Percentiles rank a stretch among this genome's conserved stretches.
Evolutionary conservation across 495 filamentous ascomycete species (phyloP).

Genomic region (Venustampulla echinocandica): DNA sequence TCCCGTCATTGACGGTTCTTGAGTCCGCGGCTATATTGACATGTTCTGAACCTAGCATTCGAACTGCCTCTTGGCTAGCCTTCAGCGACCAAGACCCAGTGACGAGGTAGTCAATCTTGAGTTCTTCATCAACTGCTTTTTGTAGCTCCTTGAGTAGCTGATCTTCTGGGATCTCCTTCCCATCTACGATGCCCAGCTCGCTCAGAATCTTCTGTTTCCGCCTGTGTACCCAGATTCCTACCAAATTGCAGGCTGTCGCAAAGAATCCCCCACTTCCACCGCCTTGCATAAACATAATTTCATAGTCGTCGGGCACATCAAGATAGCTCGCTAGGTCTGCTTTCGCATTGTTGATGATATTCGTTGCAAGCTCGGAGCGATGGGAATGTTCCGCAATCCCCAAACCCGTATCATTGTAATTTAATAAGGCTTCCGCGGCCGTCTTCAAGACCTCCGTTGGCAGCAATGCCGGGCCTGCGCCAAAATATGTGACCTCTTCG

Average conservation of each 20-base stretch:
- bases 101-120: conserved; percentile 82
- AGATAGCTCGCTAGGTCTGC: conserved; percentile 57
- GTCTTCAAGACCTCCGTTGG: conserved; percentile 68
- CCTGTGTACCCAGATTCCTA: conserved; percentile 69
- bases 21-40: conserved; percentile 74
- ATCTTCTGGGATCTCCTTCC: conserved; percentile 30
- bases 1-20: conserved; percentile 62
- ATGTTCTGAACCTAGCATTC: conserved; percentile 65
- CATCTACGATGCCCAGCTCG: conserved; percentile 27
- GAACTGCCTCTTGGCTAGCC: conserved; percentile 74
- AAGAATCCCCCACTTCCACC: conserved; percentile 80
- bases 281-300: conserved; percentile 72
- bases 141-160: conserved; percentile 51
- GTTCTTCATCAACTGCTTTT: conserved; percentile 52
- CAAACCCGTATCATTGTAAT: conserved; percentile 74
- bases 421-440: conserved; percentile 66
- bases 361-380: conserved; percentile 65
- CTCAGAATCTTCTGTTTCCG: conserved; percentile 35
- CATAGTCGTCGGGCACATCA: conserved; percentile 68
- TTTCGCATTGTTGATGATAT: conserved; percentile 59
- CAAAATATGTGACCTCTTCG: conserved; percentile 67
- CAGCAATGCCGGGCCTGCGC: conserved; percentile 77
- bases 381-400: conserved; percentile 84
- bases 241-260: conserved; percentile 72
- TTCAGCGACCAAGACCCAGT: conserved; percentile 93